Conservation (phyloP, 768 basidiomycete genomes). For the Mycena pura region DNA sequence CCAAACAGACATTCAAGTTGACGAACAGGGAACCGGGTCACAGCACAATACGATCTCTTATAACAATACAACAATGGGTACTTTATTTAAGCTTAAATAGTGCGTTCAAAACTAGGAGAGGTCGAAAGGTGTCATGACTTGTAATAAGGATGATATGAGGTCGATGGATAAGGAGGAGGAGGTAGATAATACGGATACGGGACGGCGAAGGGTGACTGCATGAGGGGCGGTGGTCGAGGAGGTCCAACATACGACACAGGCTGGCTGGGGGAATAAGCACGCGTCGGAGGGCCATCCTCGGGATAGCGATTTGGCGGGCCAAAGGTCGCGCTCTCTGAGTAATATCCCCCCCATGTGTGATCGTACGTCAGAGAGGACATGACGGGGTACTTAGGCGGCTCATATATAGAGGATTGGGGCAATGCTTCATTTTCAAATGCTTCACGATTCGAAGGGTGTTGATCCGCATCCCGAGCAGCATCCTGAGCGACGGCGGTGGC, state of each 20-base stretch:
- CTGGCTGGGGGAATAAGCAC: constrained; percentile 3
- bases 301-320: not conserved
- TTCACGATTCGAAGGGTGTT: not conserved
- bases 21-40: too few relatives aligned
- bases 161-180: constrained; percentile 18
- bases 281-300: not conserved
- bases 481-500: not conserved
- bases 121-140: constrained; percentile 12
- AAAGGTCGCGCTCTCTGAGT: constrained; percentile 1
- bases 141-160: constrained; percentile 17
- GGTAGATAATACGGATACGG: constrained; percentile 18
- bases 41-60: too few relatives aligned
- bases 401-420: not conserved
- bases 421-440: not conserved
- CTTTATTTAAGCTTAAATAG: constrained; percentile 14
- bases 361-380: constrained; percentile 18
- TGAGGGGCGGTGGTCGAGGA: constrained; percentile 2
- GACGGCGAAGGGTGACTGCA: not conserved
- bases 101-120: not conserved
- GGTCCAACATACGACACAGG: not conserved
- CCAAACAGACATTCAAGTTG: too few relatives aligned
- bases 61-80: constrained; percentile 5
- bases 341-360: constrained; percentile 10
- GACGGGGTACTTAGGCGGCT: not conserved
- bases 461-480: not conserved